Conservation (phyloP, 768 basidiomycete genomes). For the Auricularia cornea region DNA sequence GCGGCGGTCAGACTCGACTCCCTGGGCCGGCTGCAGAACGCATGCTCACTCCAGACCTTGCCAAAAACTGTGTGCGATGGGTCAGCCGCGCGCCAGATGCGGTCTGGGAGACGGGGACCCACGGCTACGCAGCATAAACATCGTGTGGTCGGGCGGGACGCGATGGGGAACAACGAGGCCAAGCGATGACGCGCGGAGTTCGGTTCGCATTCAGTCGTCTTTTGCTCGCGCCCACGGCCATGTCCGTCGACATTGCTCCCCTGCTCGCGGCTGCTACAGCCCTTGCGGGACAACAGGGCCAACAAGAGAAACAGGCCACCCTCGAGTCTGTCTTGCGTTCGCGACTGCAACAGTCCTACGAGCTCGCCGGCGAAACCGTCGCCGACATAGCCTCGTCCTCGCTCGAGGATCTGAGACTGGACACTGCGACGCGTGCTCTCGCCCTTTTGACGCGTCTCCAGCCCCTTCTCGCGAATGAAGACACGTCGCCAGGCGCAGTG, state of each 20-base stretch:
- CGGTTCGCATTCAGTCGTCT: background rate
- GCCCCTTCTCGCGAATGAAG: conserved; percentile 24
- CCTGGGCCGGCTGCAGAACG: background rate
- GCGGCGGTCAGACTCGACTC: background rate
- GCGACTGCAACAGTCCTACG: conserved; percentile 1
- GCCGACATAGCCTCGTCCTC: conserved; percentile 8
- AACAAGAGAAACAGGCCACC: background rate
- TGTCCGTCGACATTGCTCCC: background rate
- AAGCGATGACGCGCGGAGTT: background rate
- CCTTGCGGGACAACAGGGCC: conserved; percentile 1
- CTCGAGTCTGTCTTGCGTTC: conserved; percentile 3
- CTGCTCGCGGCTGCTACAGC: background rate
- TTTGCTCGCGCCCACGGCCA: background rate
- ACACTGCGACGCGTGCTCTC: conserved; percentile 50
- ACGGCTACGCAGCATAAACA: conserved; percentile 85
- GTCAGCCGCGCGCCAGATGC: conserved; percentile 15
- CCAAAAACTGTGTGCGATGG: conserved; percentile 53
- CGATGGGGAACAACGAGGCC: background rate
- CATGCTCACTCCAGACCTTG: conserved; percentile 86
- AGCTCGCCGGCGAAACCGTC: background rate
- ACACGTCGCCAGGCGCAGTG: conserved; percentile 2
- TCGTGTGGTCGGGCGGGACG: conserved; percentile 27
- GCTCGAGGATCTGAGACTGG: conserved; percentile 38
- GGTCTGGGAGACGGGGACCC: conserved; percentile 23
- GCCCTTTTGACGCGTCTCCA: conserved; percentile 42